Conservation (phyloP, 306 rosid genomes). For the Datisca glomerata region DNA sequence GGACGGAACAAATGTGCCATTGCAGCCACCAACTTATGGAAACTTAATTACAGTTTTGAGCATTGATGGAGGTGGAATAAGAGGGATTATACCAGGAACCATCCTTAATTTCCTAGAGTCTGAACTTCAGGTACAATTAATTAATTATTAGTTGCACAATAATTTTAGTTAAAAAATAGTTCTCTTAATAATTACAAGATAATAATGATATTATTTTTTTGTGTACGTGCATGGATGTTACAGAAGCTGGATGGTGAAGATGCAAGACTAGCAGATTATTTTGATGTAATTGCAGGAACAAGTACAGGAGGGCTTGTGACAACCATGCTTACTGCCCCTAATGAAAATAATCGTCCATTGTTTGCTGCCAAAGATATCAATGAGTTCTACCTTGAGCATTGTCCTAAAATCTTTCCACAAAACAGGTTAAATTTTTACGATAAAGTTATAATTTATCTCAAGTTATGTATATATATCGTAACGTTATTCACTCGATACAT, state of each 20-base stretch:
- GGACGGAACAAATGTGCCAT: constrained; percentile 12
- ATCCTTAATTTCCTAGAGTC: constrained; percentile 44
- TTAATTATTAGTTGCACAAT: no score
- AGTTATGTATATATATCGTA: neutral
- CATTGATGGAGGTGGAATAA: constrained; percentile 71
- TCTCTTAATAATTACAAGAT: neutral
- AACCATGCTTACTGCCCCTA: constrained; percentile 47
- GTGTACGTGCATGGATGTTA: neutral
- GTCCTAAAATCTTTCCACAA: constrained; percentile 49
- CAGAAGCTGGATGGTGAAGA: constrained; percentile 55
- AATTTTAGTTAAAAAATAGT: neutral
- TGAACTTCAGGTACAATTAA: constrained; percentile 35
- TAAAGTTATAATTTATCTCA: neutral
- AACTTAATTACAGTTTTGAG: constrained; percentile 47
- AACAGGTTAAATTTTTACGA: neutral
- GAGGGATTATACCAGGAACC: constrained; percentile 52
- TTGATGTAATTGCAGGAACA: constrained; percentile 59
- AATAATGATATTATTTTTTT: neutral
- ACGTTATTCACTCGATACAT: no score
- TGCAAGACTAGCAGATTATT: constrained; percentile 62
- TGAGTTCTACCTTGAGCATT: constrained; percentile 34
- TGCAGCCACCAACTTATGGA: constrained; percentile 42
- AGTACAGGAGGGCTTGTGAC: constrained; percentile 64
- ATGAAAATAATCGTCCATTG: constrained; percentile 33
- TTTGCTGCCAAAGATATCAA: constrained; percentile 45